Evolutionary conservation across 169 alveolate species (phyloP).

Genomic region (Eimeria praecox): DNA sequence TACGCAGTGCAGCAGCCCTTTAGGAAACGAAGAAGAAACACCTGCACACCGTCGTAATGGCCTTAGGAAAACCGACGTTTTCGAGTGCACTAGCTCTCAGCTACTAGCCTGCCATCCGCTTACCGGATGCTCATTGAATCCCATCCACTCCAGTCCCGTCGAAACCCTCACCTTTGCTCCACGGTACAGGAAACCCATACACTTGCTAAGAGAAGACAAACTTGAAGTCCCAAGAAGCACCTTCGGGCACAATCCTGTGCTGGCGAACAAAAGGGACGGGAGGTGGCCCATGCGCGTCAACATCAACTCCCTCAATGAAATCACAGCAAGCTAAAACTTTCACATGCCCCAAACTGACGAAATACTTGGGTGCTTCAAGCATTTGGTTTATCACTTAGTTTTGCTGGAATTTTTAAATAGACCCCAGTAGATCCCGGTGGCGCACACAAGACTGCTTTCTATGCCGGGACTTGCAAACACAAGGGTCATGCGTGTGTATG

Average conservation of each 20-base stretch:
- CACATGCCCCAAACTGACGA: background rate
- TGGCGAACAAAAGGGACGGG: background rate
- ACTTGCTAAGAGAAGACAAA: background rate
- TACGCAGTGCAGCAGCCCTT: background rate
- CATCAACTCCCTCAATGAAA: background rate
- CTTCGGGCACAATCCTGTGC: background rate
- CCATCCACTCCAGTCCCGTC: background rate
- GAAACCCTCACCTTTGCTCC: background rate
- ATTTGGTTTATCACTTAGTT: background rate
- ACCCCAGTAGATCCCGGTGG: background rate
- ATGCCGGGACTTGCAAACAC: background rate
- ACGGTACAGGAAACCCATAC: background rate
- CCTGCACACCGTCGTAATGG: background rate
- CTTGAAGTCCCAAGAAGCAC: background rate
- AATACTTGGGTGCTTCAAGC: background rate
- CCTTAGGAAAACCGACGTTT: background rate
- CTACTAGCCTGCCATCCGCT: background rate
- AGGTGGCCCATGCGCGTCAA: background rate
- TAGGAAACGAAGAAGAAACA: background rate
- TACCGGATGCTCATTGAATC: background rate
- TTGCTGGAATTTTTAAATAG: background rate
- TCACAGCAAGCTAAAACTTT: background rate
- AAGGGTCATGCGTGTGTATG: too few relatives aligned
- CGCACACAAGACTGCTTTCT: background rate
- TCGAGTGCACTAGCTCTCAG: background rate